phyloP scores from a whole-genome alignment of 2,329 filamentous ascomycete species.

The Allantophomopsis cytisporea region DNA sequence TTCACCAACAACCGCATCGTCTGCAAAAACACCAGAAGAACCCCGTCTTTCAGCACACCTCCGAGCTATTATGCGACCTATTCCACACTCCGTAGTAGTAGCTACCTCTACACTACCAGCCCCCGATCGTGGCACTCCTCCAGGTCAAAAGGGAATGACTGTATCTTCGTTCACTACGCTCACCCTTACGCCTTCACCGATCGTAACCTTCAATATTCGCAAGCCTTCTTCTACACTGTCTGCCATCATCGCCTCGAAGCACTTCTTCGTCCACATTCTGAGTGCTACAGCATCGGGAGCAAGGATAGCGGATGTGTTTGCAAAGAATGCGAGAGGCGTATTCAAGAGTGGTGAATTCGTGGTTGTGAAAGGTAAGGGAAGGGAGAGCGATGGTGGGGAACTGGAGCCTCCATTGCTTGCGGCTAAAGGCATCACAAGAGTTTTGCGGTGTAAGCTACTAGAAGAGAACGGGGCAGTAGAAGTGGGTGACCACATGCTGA shows the following conservation, averaged over 20 bases:
- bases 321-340: conserved; percentile 5
- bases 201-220: conserved; percentile 19
- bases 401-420: conserved; percentile 5
- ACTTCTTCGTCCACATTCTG: conserved; percentile 15
- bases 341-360: conserved; percentile 2
- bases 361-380: not conserved
- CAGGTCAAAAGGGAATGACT: conserved; percentile 11
- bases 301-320: conserved; percentile 12
- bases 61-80: conserved; percentile 14
- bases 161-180: conserved; percentile 19
- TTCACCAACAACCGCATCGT: too few relatives aligned
- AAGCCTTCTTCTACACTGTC: conserved; percentile 14
- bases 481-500: conserved; percentile 15
- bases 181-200: conserved; percentile 13
- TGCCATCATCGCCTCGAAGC: conserved; percentile 7
- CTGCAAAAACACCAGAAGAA: not conserved
- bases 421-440: conserved; percentile 4
- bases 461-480: conserved; percentile 6
- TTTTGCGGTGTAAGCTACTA: conserved; percentile 10
- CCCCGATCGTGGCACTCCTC: not conserved
- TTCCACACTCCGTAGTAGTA: conserved; percentile 16
- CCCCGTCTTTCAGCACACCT: conserved; percentile 7
- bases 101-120: conserved; percentile 8
- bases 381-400: not conserved
- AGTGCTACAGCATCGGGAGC: conserved; percentile 6